Conservation (phyloP, 2,329 filamentous ascomycete species). For the Sporothrix sp. region DNA sequence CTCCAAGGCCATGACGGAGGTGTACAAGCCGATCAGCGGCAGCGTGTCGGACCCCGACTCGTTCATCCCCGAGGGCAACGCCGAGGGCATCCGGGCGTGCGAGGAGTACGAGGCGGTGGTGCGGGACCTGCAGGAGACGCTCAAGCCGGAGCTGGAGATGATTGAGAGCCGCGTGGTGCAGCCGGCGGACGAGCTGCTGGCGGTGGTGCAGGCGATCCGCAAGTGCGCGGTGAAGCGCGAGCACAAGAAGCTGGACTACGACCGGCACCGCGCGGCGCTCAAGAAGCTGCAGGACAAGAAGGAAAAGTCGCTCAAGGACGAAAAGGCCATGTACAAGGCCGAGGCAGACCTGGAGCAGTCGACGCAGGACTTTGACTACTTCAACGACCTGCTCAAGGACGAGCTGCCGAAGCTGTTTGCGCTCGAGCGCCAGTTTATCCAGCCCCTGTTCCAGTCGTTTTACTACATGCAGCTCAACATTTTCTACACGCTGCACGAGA, state of each 20-base stretch:
- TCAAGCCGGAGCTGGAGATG: constrained; percentile 92
- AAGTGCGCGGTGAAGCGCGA: constrained; percentile 84
- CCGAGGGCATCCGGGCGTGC: constrained; percentile 86
- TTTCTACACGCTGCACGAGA: constrained; percentile 96
- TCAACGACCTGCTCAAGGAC: constrained; percentile 93
- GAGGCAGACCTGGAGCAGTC: constrained; percentile 85
- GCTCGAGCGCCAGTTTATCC: constrained; percentile 89
- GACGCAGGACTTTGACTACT: constrained; percentile 95
- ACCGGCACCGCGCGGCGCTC: constrained; percentile 68
- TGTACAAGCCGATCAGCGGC: constrained; percentile 97
- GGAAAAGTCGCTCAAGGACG: constrained; percentile 90
- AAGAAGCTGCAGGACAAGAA: constrained; percentile 98
- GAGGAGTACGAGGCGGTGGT: constrained; percentile 94
- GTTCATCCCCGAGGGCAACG: constrained; percentile 71
- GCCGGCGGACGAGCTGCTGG: constrained; percentile 84
- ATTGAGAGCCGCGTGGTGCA: constrained; percentile 86
- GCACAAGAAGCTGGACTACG: constrained; percentile 95
- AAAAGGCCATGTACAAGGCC: constrained; percentile 93
- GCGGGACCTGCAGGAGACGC: constrained; percentile 75
- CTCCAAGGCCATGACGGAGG: constrained; percentile 87
- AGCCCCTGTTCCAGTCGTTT: constrained; percentile 94
- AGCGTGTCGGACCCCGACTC: constrained; percentile 88
- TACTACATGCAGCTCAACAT: constrained; percentile 99
- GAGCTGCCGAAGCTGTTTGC: constrained; percentile 86
- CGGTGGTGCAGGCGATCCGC: constrained; percentile 90